phyloP scores from a whole-genome alignment of 306 rosid genomes.

The Quercus dentata region DNA sequence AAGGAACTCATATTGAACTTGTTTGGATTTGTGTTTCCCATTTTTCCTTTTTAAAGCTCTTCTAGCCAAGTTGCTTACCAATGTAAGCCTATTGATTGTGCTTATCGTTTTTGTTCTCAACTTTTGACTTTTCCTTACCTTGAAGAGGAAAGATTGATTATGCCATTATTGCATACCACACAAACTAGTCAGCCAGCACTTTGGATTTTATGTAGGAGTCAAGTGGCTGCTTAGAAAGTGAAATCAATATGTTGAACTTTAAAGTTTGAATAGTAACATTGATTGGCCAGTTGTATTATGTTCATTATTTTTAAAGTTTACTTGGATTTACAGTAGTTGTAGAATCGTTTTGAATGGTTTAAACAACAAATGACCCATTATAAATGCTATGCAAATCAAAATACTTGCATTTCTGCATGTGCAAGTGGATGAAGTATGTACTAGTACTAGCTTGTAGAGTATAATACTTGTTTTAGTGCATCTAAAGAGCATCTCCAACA shows the following conservation, averaged over 20 bases:
- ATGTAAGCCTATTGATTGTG: not conserved
- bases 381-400: not conserved
- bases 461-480: not conserved
- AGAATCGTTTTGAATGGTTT: not conserved
- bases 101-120: not conserved
- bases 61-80: not conserved
- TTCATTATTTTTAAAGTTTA: not conserved
- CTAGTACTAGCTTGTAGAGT: not conserved
- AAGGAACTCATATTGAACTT: not conserved
- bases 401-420: not conserved
- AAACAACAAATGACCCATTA: not conserved
- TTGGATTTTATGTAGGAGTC: not conserved
- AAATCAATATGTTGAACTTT: not conserved
- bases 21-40: not conserved
- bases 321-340: not conserved
- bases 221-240: not conserved
- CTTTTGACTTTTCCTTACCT: too few relatives aligned
- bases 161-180: not conserved
- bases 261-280: not conserved
- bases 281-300: not conserved
- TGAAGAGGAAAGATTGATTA: not conserved
- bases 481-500: too few relatives aligned
- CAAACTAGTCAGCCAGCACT: not conserved
- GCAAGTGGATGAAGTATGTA: not conserved
- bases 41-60: not conserved